Base-by-base conservation (phyloP, 2,329 filamentous ascomycete species). In the Clonostachys sp. region DNA sequence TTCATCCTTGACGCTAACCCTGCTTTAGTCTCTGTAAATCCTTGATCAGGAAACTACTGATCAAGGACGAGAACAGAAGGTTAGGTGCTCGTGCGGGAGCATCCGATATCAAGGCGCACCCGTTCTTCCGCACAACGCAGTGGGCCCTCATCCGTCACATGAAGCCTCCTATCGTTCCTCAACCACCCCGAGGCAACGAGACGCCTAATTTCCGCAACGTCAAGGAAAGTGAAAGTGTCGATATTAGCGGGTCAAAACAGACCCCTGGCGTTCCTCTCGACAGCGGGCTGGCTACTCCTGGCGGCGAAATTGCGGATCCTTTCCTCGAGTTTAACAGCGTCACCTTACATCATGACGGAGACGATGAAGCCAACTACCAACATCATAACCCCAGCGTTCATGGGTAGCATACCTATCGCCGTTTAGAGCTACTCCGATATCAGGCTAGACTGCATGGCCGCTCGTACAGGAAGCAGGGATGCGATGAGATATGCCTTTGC, bases 261-360 rank as follows among this genome's bases (percentile, higher is more conserved):
- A 65, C 81, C 43, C 90, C 89, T 68, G 90, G 91, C 3, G 89
- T 96, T 12, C 90, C 91, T 9, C 73, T 96, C 51, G 91, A 96
- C 61, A 92, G 87, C 41, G 89, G 89, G 2, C 74, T 95, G 46
- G 82, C 87, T 3, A 97, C 92, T 4, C 92, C 92, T 2, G 89
- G 87, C 41, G 87, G 78, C 36, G 92, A 96, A 62, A 64, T 86
- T 36, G 76, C 81, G 5, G 94, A 99, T 76, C 94, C 94, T 2
- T 99, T 99, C 63, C 89, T 96, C 67, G 94, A 97, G 66, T 99
- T 99, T 70, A 99, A 97, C 75, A 95, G 90, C 63, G 91, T 99
- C 40, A 99, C 94, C 45, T 75, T 99, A 51, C 92, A 97, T 66
- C 94, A 99, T 62, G 94, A 97, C 48, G 94, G 91, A 14, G 92